Evolutionary conservation across 306 rosid genomes (phyloP).

Genomic region (Cucumis hystrix): DNA sequence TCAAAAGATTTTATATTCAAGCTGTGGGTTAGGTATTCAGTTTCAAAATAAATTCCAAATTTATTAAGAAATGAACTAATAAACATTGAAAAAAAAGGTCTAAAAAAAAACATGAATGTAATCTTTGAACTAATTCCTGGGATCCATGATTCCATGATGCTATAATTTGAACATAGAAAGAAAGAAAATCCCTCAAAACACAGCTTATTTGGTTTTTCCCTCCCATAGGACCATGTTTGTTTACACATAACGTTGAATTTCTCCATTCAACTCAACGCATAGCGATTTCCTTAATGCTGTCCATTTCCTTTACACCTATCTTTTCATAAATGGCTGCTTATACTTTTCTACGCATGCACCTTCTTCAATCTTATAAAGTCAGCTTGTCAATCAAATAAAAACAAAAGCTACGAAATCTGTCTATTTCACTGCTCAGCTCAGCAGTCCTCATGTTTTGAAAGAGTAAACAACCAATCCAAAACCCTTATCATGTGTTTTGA

Average conservation of each 20-base stretch:
- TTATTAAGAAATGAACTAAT: too few relatives aligned
- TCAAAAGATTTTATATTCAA: too few relatives aligned
- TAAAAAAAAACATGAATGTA: too few relatives aligned
- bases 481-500: background rate
- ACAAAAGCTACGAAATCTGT: background rate
- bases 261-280: background rate
- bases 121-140: too few relatives aligned
- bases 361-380: background rate
- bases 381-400: background rate
- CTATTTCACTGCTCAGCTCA: background rate
- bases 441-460: background rate
- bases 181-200: background rate
- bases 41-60: background rate
- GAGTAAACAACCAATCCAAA: background rate
- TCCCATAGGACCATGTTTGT: background rate
- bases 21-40: background rate
- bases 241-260: background rate
- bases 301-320: background rate
- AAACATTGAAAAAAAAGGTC: too few relatives aligned
- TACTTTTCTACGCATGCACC: background rate
- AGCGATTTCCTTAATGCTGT: background rate
- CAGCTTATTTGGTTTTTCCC: background rate
- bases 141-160: background rate
- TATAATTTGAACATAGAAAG: background rate
- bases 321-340: slow-evolving; percentile 2